These are phyloP conservation scores for Candida sphagnicola DNA, from an alignment of 805 yeast species.

Conservation along the genomic window DNA sequence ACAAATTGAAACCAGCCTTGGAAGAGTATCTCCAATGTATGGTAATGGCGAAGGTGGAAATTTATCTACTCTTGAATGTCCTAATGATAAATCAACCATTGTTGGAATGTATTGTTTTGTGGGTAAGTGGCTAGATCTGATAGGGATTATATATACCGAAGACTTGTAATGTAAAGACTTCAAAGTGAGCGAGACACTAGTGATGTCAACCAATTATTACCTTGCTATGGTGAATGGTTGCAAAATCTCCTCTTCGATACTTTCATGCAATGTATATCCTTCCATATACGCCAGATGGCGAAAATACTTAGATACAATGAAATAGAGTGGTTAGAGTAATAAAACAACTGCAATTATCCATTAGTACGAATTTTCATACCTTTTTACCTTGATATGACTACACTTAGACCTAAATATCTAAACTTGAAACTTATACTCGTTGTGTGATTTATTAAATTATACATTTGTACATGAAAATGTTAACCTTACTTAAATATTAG, in stretches of 20 bases:
- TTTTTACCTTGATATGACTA: too few relatives aligned
- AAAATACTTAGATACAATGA: too few relatives aligned
- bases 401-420: too few relatives aligned
- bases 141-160: constrained; percentile 59
- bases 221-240: too few relatives aligned
- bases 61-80: constrained; percentile 52
- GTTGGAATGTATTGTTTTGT: constrained; percentile 70
- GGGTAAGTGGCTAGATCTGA: constrained; percentile 68
- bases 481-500: constrained; percentile 76
- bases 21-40: constrained; percentile 49
- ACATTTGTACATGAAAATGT: constrained; percentile 6
- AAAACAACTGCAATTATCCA: too few relatives aligned
- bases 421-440: neutral
- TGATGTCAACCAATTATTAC: too few relatives aligned
- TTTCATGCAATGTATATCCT: too few relatives aligned
- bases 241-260: too few relatives aligned
- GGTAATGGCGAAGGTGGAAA: constrained; percentile 71
- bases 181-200: too few relatives aligned
- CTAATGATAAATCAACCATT: constrained; percentile 49
- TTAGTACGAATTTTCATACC: too few relatives aligned
- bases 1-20: constrained; percentile 59
- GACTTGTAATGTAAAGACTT: neutral
- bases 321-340: too few relatives aligned
- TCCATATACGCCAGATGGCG: too few relatives aligned
- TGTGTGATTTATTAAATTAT: constrained; percentile 2